phyloP scores from a whole-genome alignment of 495 filamentous ascomycete species.

The Ramalina intermedia region DNA sequence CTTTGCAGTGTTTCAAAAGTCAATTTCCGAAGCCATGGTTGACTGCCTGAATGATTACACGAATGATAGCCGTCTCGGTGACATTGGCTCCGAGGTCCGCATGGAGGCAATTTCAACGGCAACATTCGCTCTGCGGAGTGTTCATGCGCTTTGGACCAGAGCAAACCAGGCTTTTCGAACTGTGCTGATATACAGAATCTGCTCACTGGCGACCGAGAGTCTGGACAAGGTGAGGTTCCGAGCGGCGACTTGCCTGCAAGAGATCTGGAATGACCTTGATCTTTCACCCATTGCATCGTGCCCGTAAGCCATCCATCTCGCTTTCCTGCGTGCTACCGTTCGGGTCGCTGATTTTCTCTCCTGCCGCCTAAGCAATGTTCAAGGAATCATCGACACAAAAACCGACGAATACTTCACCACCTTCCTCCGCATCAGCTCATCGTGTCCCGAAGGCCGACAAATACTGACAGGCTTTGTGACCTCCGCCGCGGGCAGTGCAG shows the following conservation, averaged over 20 bases:
- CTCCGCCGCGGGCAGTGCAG: conserved; percentile 61
- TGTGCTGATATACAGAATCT: conserved; percentile 31
- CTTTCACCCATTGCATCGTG: neutral
- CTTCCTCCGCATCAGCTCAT: neutral
- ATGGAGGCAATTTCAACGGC: conserved; percentile 59
- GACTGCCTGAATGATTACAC: conserved; percentile 74
- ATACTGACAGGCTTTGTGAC: conserved; percentile 33
- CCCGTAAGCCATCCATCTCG: neutral
- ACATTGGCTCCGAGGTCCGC: conserved; percentile 73
- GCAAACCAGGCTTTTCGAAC: conserved; percentile 4
- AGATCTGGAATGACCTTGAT: conserved; percentile 22
- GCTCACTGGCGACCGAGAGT: conserved; percentile 69
- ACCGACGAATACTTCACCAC: neutral
- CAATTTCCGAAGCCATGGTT: conserved; percentile 27
- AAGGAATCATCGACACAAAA: neutral
- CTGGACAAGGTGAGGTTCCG: conserved; percentile 70
- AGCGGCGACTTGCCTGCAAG: conserved; percentile 39
- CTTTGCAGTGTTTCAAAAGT: conserved; percentile 1
- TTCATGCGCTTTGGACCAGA: neutral
- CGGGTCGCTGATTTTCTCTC: neutral
- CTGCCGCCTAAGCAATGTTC: neutral
- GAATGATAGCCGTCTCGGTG: conserved; percentile 60
- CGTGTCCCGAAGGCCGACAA: conserved; percentile 45
- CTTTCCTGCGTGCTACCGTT: neutral
- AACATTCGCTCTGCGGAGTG: conserved; percentile 20